These are phyloP conservation scores for Saturnispora gosingensis DNA, from an alignment of 805 yeast genomes.

Conservation along the genomic window DNA sequence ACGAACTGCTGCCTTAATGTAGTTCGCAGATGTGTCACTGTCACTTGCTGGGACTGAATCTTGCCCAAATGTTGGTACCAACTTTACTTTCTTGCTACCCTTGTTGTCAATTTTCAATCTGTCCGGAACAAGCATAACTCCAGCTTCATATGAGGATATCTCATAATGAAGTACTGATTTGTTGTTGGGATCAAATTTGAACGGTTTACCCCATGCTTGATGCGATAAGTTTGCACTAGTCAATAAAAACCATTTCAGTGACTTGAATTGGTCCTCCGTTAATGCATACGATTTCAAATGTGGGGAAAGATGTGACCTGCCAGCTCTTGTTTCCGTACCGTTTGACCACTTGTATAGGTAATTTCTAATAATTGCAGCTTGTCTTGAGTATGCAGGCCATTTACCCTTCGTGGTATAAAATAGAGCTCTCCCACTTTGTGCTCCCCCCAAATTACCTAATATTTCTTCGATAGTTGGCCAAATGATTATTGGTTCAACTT, in stretches of 20 bases:
- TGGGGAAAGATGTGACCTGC: conserved; percentile 24
- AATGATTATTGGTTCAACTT: conserved; percentile 22
- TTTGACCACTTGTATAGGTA: conserved; percentile 40
- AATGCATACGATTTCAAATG: conserved; percentile 64
- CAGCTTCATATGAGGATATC: conserved; percentile 44
- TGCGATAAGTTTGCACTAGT: conserved; percentile 70
- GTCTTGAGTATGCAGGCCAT: conserved; percentile 24
- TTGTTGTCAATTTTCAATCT: conserved; percentile 12
- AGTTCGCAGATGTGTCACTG: not conserved
- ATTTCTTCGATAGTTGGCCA: conserved; percentile 28
- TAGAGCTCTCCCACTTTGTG: conserved; percentile 25
- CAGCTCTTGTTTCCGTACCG: conserved; percentile 16
- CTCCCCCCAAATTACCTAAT: conserved; percentile 14
- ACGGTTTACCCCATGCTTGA: conserved; percentile 69
- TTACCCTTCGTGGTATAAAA: conserved; percentile 15
- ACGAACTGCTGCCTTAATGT: conserved; percentile 30
- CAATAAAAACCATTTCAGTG: conserved; percentile 58
- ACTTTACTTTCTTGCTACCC: conserved; percentile 3
- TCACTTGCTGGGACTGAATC: conserved; percentile 20
- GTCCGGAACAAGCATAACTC: conserved; percentile 37
- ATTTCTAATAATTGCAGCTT: conserved; percentile 34
- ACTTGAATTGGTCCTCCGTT: conserved; percentile 39
- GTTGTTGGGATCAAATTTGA: conserved; percentile 9
- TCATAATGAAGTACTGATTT: conserved; percentile 21
- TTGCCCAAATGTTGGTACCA: conserved; percentile 37